Conservation (phyloP, 441 rosid species). For the Erodium trifolium region DNA sequence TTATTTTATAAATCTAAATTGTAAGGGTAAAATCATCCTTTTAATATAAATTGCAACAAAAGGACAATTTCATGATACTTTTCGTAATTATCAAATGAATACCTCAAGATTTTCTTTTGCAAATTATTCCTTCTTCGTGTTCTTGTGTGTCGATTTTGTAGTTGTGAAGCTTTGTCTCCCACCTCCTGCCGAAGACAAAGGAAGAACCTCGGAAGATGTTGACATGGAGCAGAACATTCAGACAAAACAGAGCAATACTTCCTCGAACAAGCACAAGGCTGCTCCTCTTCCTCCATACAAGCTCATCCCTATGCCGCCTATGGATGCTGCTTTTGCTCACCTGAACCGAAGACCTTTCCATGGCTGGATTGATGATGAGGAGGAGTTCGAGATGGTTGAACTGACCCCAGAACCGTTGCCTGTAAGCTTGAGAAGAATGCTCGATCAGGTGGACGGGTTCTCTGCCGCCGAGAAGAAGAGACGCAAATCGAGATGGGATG, state of each 20-base stretch:
- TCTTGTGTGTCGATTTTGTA: too few relatives aligned
- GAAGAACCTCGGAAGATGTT: neutral
- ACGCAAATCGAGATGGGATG: constrained; percentile 24
- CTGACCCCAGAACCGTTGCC: constrained; percentile 23
- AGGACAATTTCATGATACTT: too few relatives aligned
- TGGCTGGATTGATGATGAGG: constrained; percentile 31
- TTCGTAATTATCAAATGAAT: too few relatives aligned
- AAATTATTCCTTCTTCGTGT: too few relatives aligned
- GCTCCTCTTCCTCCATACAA: constrained; percentile 7
- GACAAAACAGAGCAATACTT: neutral
- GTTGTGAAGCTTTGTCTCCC: too few relatives aligned
- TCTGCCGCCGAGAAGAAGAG: neutral
- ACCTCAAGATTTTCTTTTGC: too few relatives aligned
- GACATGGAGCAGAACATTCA: neutral
- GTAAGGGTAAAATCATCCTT: too few relatives aligned
- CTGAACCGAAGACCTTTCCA: constrained; percentile 19
- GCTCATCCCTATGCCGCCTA: neutral
- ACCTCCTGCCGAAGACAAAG: too few relatives aligned
- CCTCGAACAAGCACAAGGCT: neutral
- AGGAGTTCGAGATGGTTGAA: constrained; percentile 19
- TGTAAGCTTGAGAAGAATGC: constrained; percentile 12
- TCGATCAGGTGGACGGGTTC: neutral
- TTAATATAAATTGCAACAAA: too few relatives aligned
- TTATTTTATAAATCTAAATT: too few relatives aligned
- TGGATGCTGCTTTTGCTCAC: neutral